phyloP scores from a whole-genome alignment of 139 green algal species.

The Gonium pectorale region DNA sequence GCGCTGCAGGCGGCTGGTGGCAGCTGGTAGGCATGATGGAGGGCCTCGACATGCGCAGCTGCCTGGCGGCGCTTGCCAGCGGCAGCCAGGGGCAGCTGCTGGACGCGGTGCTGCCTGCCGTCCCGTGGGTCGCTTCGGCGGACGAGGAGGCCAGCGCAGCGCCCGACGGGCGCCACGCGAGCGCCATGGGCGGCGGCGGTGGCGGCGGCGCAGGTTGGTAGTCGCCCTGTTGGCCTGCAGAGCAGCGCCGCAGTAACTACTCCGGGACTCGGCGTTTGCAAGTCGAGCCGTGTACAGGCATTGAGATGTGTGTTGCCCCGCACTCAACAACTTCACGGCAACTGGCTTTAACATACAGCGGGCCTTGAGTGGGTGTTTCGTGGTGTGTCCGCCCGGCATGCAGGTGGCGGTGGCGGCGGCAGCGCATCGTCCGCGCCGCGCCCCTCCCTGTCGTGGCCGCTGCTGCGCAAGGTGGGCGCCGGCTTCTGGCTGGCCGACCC shows the following conservation, averaged over 20 bases:
- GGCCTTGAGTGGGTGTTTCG: too few species aligned
- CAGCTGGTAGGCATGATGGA: conserved; percentile 49
- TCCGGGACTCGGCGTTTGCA: too few species aligned
- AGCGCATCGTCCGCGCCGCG: neutral
- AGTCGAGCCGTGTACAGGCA: too few species aligned
- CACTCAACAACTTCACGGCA: too few species aligned
- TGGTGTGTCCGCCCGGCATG: too few species aligned
- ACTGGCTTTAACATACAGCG: too few species aligned
- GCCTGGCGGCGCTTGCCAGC: conserved; percentile 56
- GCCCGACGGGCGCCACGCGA: conserved; percentile 11
- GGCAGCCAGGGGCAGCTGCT: conserved; percentile 51
- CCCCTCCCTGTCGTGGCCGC: conserved; percentile 67
- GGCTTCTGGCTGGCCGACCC: conserved; percentile 88
- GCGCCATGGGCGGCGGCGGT: neutral
- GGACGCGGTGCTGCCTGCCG: conserved; percentile 54
- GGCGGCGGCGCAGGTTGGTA: neutral
- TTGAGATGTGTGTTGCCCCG: too few species aligned
- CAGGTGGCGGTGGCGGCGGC: too few species aligned
- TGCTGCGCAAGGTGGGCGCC: conserved; percentile 72
- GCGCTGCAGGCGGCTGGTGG: conserved; percentile 31
- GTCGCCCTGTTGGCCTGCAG: too few species aligned
- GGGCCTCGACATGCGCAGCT: conserved; percentile 46
- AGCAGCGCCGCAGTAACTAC: too few species aligned
- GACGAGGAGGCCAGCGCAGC: conserved; percentile 29
- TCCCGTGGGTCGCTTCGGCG: conserved; percentile 46